Conservation (phyloP, 2,329 filamentous ascomycete species). For the Helotiales sp. region DNA sequence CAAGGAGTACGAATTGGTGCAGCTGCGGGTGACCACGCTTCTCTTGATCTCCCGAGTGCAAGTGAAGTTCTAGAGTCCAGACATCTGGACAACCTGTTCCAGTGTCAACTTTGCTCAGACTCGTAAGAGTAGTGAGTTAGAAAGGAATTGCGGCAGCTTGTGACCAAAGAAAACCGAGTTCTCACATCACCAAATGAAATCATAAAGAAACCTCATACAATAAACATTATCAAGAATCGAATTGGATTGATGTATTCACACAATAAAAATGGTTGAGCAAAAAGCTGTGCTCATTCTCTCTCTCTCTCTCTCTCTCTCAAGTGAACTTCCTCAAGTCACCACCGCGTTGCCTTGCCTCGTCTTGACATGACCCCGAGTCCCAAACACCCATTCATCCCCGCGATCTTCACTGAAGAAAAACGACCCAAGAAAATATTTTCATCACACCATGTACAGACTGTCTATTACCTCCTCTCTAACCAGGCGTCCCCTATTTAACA, state of each 20-base stretch:
- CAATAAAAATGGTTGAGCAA: constrained; percentile 24
- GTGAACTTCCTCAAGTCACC: constrained; percentile 7
- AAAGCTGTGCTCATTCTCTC: constrained; percentile 23
- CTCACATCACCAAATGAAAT: neutral
- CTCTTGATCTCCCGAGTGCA: no score
- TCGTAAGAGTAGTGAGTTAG: no score
- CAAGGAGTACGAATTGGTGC: no score
- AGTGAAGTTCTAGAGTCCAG: no score
- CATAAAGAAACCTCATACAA: neutral
- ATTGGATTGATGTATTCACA: constrained; percentile 31
- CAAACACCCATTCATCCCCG: constrained; percentile 8
- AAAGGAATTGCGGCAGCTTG: no score
- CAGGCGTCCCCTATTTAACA: neutral
- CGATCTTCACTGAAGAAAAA: neutral
- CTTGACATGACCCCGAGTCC: neutral
- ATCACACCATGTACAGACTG: neutral
- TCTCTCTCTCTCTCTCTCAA: neutral
- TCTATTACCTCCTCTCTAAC: constrained; percentile 12
- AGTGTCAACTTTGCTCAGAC: no score
- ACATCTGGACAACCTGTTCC: no score
- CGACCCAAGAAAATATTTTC: constrained; percentile 5
- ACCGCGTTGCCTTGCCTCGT: neutral
- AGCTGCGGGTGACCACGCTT: no score
- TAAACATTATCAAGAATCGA: constrained; percentile 35
- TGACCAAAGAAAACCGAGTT: no score